Evolutionary conservation across 495 filamentous ascomycete genomes (phyloP).

Genomic region (Xylaria cubensis): DNA sequence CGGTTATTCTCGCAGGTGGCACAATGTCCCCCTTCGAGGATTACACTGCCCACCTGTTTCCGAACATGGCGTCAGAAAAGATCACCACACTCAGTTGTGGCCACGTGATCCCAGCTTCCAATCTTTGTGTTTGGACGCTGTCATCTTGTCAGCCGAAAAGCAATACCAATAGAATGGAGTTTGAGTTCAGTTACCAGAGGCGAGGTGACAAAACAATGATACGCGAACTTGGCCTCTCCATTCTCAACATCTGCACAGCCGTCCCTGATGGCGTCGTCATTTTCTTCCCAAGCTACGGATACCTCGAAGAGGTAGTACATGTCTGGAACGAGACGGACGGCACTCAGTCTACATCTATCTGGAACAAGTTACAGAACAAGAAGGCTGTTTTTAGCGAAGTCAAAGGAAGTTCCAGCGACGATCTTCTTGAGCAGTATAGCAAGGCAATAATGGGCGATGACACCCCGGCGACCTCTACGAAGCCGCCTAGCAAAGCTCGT

Average conservation of each 20-base stretch:
- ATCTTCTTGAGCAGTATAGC: slow-evolving; percentile 73
- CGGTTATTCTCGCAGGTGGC: slow-evolving; percentile 90
- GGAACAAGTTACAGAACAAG: slow-evolving; percentile 61
- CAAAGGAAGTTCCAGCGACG: slow-evolving; percentile 66
- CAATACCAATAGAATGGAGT: slow-evolving; percentile 63
- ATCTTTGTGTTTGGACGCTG: slow-evolving; percentile 74
- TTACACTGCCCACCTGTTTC: slow-evolving; percentile 84
- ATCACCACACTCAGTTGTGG: slow-evolving; percentile 88
- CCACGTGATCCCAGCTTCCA: slow-evolving; percentile 87
- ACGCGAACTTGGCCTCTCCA: slow-evolving; percentile 72
- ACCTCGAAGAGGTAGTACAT: slow-evolving; percentile 74
- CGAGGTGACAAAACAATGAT: slow-evolving; percentile 69
- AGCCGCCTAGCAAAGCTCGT: slow-evolving; percentile 42
- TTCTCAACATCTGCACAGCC: slow-evolving; percentile 71
- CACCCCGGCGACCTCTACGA: not conserved
- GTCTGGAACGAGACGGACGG: slow-evolving; percentile 64
- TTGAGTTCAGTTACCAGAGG: slow-evolving; percentile 88
- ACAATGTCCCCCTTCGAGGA: slow-evolving; percentile 98
- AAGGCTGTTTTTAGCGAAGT: slow-evolving; percentile 74
- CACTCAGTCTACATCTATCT: slow-evolving; percentile 48
- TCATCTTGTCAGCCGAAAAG: slow-evolving; percentile 39
- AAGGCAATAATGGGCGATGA: slow-evolving; percentile 62
- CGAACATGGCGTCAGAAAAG: slow-evolving; percentile 67
- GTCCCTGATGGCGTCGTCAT: slow-evolving; percentile 94
- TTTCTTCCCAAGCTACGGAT: slow-evolving; percentile 95